Evolutionary conservation across 352 stramenopile species (phyloP).

Genomic region (Pythium folliculosum): DNA sequence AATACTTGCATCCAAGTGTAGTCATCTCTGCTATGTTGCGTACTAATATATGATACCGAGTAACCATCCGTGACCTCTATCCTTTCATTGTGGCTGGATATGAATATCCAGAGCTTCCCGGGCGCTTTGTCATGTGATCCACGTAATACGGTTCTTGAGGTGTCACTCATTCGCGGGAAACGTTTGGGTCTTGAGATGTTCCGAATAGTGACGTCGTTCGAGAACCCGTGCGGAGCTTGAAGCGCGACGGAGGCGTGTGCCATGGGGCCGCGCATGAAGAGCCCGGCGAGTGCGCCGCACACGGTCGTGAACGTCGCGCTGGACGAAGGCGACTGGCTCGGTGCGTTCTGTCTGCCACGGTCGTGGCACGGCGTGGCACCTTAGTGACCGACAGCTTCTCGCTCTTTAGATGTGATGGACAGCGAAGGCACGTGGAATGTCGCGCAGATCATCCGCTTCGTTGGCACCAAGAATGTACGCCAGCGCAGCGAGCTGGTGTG

Average conservation of each 20-base stretch:
- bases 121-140: neutral
- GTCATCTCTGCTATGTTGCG: no score
- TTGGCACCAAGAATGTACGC: slow-evolving; percentile 2
- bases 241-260: neutral
- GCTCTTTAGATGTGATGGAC: slow-evolving; percentile 56
- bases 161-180: neutral
- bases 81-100: no score
- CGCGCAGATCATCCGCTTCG: slow-evolving; percentile 43
- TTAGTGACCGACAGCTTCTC: neutral
- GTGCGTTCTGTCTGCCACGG: slow-evolving; percentile 22
- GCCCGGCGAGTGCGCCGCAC: neutral
- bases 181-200: neutral
- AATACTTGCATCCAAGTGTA: no score
- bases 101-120: no score
- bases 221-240: neutral
- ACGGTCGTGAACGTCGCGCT: slow-evolving; percentile 23
- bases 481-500: neutral
- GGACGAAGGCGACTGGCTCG: slow-evolving; percentile 43
- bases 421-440: slow-evolving; percentile 70
- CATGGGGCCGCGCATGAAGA: neutral
- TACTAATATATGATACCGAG: no score
- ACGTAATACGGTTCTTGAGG: neutral
- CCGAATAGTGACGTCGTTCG: neutral
- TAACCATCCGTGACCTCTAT: no score
- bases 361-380: neutral